These are phyloP conservation scores for Lathyrus oleraceus DNA, from an alignment of 306 rosid genomes.

Conservation along the genomic window DNA sequence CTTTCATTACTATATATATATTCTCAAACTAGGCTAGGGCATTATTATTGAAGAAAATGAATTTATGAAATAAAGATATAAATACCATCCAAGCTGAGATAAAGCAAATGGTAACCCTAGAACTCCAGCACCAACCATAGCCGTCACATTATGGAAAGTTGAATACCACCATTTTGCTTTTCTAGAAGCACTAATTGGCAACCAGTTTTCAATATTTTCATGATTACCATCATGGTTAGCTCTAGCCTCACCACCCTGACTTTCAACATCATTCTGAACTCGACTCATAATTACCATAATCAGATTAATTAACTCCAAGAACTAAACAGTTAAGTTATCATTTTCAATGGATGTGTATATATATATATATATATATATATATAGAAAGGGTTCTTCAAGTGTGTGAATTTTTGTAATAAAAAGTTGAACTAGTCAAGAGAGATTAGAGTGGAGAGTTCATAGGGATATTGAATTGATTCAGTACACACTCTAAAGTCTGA, in stretches of 20 bases:
- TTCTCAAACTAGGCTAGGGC: too few species aligned
- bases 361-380: too few species aligned
- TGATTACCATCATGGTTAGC: background rate
- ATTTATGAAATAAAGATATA: background rate
- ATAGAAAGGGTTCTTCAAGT: too few species aligned
- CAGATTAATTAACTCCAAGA: too few species aligned
- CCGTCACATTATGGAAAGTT: slow-evolving; percentile 52
- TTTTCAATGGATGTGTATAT: too few species aligned
- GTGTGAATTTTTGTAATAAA: too few species aligned
- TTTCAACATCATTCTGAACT: background rate
- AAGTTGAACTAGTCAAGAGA: too few species aligned
- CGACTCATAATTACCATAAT: background rate
- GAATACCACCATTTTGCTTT: slow-evolving; percentile 55
- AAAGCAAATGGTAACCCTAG: slow-evolving; percentile 46
- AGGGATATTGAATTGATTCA: too few species aligned
- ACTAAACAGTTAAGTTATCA: too few species aligned
- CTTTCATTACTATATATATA: background rate
- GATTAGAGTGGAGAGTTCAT: too few species aligned
- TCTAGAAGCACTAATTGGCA: slow-evolving; percentile 33
- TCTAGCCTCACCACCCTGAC: background rate
- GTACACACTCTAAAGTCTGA: too few species aligned
- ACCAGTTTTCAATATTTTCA: slow-evolving; percentile 25
- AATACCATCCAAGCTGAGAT: slow-evolving; percentile 50
- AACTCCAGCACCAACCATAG: slow-evolving; percentile 55
- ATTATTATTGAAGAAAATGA: background rate